These are phyloP conservation scores for Ceratobasidium sp. DNA, from an alignment of 1,284 basidiomycete species.

Conservation along the genomic window DNA sequence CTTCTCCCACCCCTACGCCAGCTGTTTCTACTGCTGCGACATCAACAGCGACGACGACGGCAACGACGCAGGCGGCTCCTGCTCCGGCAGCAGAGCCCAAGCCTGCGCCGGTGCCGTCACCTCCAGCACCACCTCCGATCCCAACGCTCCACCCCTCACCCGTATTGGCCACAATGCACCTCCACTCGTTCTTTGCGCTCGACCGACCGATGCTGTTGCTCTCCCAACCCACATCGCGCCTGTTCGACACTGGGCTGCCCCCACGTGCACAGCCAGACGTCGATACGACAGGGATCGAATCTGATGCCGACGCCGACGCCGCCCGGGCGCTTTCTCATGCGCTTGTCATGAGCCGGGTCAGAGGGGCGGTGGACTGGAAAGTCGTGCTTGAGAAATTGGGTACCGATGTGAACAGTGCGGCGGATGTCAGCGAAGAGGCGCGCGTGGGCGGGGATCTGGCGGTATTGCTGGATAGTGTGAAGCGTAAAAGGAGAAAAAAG, in stretches of 20 bases:
- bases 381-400: constrained; percentile 37
- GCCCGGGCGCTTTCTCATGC: constrained; percentile 40
- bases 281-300: constrained; percentile 10
- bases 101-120: constrained; percentile 6
- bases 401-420: constrained; percentile 29
- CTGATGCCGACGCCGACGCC: constrained; percentile 41
- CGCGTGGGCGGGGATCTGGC: constrained; percentile 37
- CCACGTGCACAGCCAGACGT: constrained; percentile 5
- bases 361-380: constrained; percentile 36
- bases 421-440: constrained; percentile 36
- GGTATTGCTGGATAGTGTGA: constrained; percentile 48
- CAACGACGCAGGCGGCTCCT: constrained; percentile 11
- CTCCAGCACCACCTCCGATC: constrained; percentile 33
- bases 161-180: constrained; percentile 40
- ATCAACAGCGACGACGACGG: neutral
- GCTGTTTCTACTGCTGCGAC: neutral
- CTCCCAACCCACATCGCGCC: constrained; percentile 38
- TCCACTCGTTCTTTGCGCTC: constrained; percentile 43
- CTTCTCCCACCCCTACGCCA: constrained; percentile 12
- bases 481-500: constrained; percentile 50
- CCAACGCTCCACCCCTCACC: constrained; percentile 42
- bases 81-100: constrained; percentile 20
- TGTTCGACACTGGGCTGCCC: constrained; percentile 35
- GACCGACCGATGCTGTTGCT: constrained; percentile 43
- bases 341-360: constrained; percentile 41